These are phyloP conservation scores for Cadophora luteo-olivacea DNA, from an alignment of 2,329 filamentous ascomycete species.

Conservation along the genomic window DNA sequence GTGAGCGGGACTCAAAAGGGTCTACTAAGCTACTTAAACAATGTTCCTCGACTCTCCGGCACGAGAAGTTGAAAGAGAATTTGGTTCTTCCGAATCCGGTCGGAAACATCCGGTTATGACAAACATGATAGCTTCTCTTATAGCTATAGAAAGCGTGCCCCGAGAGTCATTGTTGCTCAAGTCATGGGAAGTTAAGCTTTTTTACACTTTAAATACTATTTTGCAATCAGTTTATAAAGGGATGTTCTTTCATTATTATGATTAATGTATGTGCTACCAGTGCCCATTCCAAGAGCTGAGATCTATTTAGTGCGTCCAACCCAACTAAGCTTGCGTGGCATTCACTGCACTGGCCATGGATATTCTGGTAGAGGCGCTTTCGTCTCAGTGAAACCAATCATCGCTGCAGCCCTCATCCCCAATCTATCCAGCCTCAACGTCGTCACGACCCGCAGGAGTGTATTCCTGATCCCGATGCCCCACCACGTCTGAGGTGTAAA, in stretches of 20 bases:
- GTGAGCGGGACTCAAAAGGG: too few relatives aligned
- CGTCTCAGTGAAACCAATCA: conserved; percentile 24
- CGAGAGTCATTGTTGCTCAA: too few relatives aligned
- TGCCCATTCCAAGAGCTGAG: background rate
- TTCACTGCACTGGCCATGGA: background rate
- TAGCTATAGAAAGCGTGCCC: too few relatives aligned
- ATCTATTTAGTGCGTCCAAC: background rate
- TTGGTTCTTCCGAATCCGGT: too few relatives aligned
- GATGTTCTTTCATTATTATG: background rate
- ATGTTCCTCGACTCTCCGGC: too few relatives aligned
- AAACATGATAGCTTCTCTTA: too few relatives aligned
- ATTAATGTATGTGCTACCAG: background rate
- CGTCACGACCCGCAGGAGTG: conserved; percentile 27
- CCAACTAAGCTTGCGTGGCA: background rate
- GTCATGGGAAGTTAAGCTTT: too few relatives aligned
- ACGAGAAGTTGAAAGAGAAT: too few relatives aligned
- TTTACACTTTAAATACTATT: too few relatives aligned
- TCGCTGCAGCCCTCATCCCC: conserved; percentile 12
- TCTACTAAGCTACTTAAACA: too few relatives aligned
- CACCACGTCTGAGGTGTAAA: conserved; percentile 22
- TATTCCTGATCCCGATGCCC: conserved; percentile 27
- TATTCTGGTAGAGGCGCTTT: conserved; percentile 7
- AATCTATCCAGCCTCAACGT: conserved; percentile 22
- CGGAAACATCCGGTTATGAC: too few relatives aligned
- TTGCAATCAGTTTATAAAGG: too few relatives aligned